Evolutionary conservation across 805 yeast genomes (phyloP).

Genomic region (Metschnikowia borealis): DNA sequence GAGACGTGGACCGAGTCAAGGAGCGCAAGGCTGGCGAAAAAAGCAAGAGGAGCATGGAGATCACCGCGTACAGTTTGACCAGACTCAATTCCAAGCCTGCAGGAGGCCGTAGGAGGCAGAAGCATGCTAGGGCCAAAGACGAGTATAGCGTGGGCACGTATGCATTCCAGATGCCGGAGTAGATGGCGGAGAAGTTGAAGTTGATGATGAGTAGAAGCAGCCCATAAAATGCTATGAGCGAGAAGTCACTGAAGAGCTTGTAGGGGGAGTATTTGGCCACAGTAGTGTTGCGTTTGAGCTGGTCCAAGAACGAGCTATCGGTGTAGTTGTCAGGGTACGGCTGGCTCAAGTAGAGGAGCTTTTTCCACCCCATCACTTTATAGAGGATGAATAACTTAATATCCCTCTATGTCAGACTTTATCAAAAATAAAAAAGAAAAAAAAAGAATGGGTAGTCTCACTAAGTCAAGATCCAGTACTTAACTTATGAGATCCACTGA

Average conservation of each 20-base stretch:
- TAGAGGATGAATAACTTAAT: too few species aligned
- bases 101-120: slow-evolving; percentile 3
- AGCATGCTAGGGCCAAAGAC: slow-evolving; percentile 3
- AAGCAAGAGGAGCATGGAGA: slow-evolving; percentile 66
- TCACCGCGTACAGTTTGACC: slow-evolving; percentile 53
- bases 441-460: too few species aligned
- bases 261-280: slow-evolving; percentile 62
- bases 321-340: slow-evolving; percentile 91
- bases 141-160: slow-evolving; percentile 37
- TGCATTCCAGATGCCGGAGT: slow-evolving; percentile 49
- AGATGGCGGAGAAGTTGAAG: slow-evolving; percentile 63
- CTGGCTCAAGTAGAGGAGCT: slow-evolving; percentile 79
- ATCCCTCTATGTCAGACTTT: too few species aligned
- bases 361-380: slow-evolving; percentile 53
- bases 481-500: too few species aligned
- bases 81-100: slow-evolving; percentile 6
- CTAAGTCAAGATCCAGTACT: too few species aligned
- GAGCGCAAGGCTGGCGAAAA: slow-evolving; percentile 89
- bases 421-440: too few species aligned
- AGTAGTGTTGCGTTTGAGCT: slow-evolving; percentile 69
- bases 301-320: slow-evolving; percentile 75
- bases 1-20: slow-evolving; percentile 80
- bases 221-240: slow-evolving; percentile 62
- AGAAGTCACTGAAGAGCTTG: slow-evolving; percentile 67
- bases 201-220: slow-evolving; percentile 60